Evolutionary conservation across 192 early-diverging fungal species (phyloP).

Genomic region (Entomortierella chlamydospora): DNA sequence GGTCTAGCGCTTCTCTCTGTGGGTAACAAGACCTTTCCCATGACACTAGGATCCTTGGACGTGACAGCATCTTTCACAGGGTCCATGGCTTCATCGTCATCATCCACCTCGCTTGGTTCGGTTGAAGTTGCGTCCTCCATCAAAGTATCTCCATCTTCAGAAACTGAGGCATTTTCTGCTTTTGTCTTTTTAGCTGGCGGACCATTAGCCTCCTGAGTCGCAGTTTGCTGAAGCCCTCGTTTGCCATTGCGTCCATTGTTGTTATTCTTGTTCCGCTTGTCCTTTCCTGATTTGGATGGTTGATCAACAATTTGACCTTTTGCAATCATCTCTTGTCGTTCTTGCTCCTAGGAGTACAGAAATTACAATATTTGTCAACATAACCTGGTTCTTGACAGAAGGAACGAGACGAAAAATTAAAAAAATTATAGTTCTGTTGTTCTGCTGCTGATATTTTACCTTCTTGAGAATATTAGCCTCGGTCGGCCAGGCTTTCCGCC

Average conservation of each 20-base stretch:
- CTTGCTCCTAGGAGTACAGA: constrained; percentile 21
- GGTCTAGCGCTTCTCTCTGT: neutral
- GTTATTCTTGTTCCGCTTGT: constrained; percentile 24
- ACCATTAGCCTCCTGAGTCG: neutral
- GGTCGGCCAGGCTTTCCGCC: constrained; percentile 41
- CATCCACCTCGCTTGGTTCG: constrained; percentile 15
- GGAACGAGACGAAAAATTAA: neutral
- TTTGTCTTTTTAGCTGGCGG: neutral
- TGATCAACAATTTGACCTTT: constrained; percentile 47
- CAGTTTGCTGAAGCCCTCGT: neutral
- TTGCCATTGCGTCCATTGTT: constrained; percentile 6
- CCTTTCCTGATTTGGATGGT: neutral
- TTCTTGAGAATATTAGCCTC: constrained; percentile 47
- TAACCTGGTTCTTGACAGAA: neutral
- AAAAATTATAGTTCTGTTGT: too few species aligned
- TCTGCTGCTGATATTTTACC: constrained; percentile 18
- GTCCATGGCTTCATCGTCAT: constrained; percentile 56
- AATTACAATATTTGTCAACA: too few species aligned
- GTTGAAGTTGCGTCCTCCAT: neutral
- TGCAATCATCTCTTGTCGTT: constrained; percentile 49
- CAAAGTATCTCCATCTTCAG: neutral
- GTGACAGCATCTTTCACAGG: constrained; percentile 60
- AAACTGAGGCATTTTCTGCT: neutral
- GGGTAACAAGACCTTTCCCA: constrained; percentile 47
- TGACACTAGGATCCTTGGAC: constrained; percentile 59